Evolutionary conservation across 306 rosid species (phyloP).

Genomic region (Albizia julibrissin): DNA sequence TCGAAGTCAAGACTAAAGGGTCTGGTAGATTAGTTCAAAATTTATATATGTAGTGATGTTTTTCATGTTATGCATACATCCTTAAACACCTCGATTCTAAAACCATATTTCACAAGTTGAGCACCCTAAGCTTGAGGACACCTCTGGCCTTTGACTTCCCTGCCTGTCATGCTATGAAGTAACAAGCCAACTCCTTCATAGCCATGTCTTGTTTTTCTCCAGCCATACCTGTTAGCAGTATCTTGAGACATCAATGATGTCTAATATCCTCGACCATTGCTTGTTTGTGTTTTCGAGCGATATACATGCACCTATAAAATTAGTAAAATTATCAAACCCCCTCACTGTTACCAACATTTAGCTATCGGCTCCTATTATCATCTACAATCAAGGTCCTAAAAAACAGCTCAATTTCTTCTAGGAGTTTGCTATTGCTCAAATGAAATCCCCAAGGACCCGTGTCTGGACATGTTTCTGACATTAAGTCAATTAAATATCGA

Average conservation of each 20-base stretch:
- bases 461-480: conserved; percentile 51
- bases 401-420: conserved; percentile 72
- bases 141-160: not conserved
- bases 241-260: not conserved
- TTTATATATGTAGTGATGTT: no score
- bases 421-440: conserved; percentile 39
- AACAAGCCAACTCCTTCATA: not conserved
- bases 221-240: not conserved
- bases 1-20: no score
- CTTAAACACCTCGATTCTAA: not conserved
- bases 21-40: no score
- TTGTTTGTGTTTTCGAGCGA: not conserved
- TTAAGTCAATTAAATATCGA: conserved; percentile 62
- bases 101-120: not conserved
- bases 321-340: not conserved
- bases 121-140: not conserved
- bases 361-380: conserved; percentile 33
- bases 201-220: not conserved
- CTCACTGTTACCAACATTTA: not conserved
- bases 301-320: not conserved
- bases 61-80: not conserved
- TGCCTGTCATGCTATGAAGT: not conserved
- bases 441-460: conserved; percentile 41
- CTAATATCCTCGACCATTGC: not conserved
- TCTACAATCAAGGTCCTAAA: conserved; percentile 52